Conservation (phyloP, 495 filamentous ascomycete genomes). For the Lasiosphaeria miniovina region DNA sequence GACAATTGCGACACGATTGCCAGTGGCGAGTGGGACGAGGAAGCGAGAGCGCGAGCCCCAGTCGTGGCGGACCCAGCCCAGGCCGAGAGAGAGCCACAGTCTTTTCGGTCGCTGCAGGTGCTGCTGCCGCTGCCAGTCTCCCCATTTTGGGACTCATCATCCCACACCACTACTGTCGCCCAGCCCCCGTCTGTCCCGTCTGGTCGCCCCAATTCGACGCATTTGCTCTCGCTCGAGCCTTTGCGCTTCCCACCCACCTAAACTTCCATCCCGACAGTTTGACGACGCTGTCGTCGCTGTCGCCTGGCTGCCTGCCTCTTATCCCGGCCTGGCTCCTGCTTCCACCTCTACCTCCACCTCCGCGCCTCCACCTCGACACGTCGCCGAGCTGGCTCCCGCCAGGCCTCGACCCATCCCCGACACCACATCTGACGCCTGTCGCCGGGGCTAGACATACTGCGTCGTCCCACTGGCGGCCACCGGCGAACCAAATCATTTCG, state of each 20-base stretch:
- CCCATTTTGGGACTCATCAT: slow-evolving; percentile 6
- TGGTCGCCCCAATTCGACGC: slow-evolving; percentile 17
- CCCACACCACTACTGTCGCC: slow-evolving; percentile 14
- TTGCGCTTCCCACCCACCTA: slow-evolving; percentile 2
- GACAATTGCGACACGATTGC: slow-evolving; percentile 27
- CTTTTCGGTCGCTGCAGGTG: neutral
- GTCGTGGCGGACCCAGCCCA: slow-evolving; percentile 2
- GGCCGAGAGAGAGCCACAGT: neutral
- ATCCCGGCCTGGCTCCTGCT: neutral
- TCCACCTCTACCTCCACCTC: neutral
- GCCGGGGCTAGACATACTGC: slow-evolving; percentile 28
- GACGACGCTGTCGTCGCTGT: slow-evolving; percentile 3
- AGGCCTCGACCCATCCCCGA: neutral
- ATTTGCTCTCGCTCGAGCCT: slow-evolving; percentile 8
- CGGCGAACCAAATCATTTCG: slow-evolving; percentile 8
- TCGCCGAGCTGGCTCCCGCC: slow-evolving; percentile 13
- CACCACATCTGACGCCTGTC: slow-evolving; percentile 9
- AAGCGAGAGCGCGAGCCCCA: slow-evolving; percentile 8
- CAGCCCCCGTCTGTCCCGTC: slow-evolving; percentile 10
- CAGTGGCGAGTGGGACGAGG: slow-evolving; percentile 15
- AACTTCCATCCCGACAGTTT: slow-evolving; percentile 4
- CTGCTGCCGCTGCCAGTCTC: neutral
- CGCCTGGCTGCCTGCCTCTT: neutral
- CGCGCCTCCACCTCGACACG: slow-evolving; percentile 5
- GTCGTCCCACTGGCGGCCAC: slow-evolving; percentile 28